A percentile compares a stretch with the other conserved stretches of the same genome.
These are phyloP conservation scores for Suhomyces guaymorum DNA, from an alignment of 1,139 yeast species.

Conservation along the genomic window DNA sequence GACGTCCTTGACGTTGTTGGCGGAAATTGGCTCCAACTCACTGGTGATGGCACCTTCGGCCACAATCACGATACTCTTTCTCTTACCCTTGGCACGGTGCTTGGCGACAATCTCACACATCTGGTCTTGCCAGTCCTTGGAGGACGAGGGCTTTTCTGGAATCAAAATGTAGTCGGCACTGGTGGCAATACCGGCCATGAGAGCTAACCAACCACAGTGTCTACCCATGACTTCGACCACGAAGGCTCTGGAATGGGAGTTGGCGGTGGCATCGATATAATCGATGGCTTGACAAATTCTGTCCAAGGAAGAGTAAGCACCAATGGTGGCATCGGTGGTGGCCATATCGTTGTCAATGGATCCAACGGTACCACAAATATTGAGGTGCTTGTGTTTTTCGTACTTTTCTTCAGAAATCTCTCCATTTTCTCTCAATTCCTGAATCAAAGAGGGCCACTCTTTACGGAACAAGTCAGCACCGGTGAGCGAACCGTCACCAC, in stretches of 20 bases:
- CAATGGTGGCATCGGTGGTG: conserved; percentile 92
- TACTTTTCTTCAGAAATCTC: conserved; percentile 58
- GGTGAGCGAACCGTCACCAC: conserved; percentile 97
- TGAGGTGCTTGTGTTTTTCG: conserved; percentile 66
- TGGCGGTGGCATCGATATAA: conserved; percentile 94
- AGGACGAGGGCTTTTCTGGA: conserved; percentile 72
- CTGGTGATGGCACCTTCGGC: conserved; percentile 96
- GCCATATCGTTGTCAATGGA: conserved; percentile 98
- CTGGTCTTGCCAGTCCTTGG: conserved; percentile 75
- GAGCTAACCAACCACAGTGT: conserved; percentile 98
- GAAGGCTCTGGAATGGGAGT: conserved; percentile 95
- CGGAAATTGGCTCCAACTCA: conserved; percentile 76
- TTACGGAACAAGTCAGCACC: conserved; percentile 94
- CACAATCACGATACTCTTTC: conserved; percentile 93
- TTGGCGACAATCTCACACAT: conserved; percentile 68
- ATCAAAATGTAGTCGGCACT: conserved; percentile 93
- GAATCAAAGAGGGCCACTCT: conserved; percentile 88
- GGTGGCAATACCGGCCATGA: conserved; percentile 94
- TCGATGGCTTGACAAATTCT: conserved; percentile 93
- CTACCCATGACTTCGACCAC: conserved; percentile 99
- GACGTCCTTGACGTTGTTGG: conserved; percentile 76
- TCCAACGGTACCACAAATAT: conserved; percentile 94
- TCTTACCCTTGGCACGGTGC: conserved; percentile 83
- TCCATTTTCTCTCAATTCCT: conserved; percentile 60
- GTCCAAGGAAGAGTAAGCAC: conserved; percentile 91